A percentile compares a stretch with the other conserved stretches of the same genome.
Conservation (phyloP, 768 basidiomycete genomes). For the Pluteus cervinus region DNA sequence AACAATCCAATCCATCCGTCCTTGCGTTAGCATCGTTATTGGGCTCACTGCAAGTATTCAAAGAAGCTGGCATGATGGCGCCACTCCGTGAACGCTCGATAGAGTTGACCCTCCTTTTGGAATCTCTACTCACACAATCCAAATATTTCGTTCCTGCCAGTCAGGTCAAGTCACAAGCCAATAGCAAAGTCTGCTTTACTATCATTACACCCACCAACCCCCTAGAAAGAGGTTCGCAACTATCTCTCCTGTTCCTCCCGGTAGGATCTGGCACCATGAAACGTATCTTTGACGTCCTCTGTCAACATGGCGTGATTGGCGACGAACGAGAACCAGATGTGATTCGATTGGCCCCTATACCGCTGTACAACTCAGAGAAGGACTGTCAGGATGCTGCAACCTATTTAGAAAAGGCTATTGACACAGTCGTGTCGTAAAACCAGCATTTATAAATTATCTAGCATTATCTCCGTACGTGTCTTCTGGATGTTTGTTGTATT, state of each 20-base stretch:
- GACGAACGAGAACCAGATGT: constrained; percentile 92
- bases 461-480: background rate
- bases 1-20: constrained; percentile 91
- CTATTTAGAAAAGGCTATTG: constrained; percentile 57
- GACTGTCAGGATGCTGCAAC: constrained; percentile 72
- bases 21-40: constrained; percentile 75
- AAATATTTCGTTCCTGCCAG: constrained; percentile 53
- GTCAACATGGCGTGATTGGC: constrained; percentile 74
- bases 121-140: constrained; percentile 53
- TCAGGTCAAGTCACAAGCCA: constrained; percentile 21
- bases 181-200: constrained; percentile 56
- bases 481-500: constrained; percentile 1
- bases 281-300: constrained; percentile 53
- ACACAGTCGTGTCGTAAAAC: too few species aligned
- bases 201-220: constrained; percentile 81
- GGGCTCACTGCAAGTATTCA: constrained; percentile 78
- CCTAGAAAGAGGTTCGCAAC: constrained; percentile 73
- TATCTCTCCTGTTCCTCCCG: constrained; percentile 80
- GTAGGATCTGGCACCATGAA: constrained; percentile 61
- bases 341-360: constrained; percentile 80
- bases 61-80: constrained; percentile 69
- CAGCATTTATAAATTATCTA: background rate
- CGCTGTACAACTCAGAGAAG: constrained; percentile 78
- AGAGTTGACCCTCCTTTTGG: constrained; percentile 66
- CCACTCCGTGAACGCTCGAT: constrained; percentile 65